Percentiles rank a stretch among this genome's conserved stretches.
Evolutionary conservation across 352 stramenopile genomes (phyloP).

Genomic region (Elongisporangium prolatum): DNA sequence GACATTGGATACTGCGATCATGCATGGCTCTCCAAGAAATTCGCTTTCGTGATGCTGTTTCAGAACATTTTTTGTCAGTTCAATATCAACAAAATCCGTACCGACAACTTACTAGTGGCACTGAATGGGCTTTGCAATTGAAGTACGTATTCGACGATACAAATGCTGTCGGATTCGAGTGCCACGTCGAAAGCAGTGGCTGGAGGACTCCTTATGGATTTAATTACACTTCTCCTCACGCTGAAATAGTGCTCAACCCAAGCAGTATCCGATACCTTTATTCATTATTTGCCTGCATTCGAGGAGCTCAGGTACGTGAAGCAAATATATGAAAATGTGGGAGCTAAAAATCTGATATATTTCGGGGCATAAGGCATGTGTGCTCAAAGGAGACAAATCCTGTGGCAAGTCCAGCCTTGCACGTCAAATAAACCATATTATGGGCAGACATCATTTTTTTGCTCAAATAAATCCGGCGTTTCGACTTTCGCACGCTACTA

Average conservation of each 20-base stretch:
- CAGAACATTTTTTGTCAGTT: conserved; percentile 17
- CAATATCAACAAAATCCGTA: not conserved
- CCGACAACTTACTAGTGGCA: not conserved
- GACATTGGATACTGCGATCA: conserved; percentile 21
- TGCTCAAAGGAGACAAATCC: conserved; percentile 15
- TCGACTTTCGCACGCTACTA: conserved; percentile 22
- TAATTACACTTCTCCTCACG: conserved; percentile 36
- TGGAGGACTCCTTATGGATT: conserved; percentile 59
- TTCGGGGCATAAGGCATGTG: conserved; percentile 4
- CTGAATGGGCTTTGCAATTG: conserved; percentile 50
- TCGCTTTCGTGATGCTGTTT: conserved; percentile 44
- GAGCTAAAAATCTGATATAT: not conserved
- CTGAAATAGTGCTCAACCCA: conserved; percentile 32
- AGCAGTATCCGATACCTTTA: conserved; percentile 47
- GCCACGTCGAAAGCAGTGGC: conserved; percentile 47
- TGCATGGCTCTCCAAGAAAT: conserved; percentile 46
- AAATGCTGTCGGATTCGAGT: conserved; percentile 57
- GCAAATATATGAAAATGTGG: conserved; percentile 12
- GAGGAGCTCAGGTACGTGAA: conserved; percentile 20
- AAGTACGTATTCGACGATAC: conserved; percentile 61
- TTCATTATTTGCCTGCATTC: conserved; percentile 38
- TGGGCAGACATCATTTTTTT: conserved; percentile 41
- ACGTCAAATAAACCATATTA: conserved; percentile 32
- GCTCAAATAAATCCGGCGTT: conserved; percentile 3
- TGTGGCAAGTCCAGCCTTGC: conserved; percentile 36